A percentile compares a stretch with the other conserved stretches of the same genome.
phyloP scores from a whole-genome alignment of 1,284 basidiomycete genomes.

The Trametes pubescens region DNA sequence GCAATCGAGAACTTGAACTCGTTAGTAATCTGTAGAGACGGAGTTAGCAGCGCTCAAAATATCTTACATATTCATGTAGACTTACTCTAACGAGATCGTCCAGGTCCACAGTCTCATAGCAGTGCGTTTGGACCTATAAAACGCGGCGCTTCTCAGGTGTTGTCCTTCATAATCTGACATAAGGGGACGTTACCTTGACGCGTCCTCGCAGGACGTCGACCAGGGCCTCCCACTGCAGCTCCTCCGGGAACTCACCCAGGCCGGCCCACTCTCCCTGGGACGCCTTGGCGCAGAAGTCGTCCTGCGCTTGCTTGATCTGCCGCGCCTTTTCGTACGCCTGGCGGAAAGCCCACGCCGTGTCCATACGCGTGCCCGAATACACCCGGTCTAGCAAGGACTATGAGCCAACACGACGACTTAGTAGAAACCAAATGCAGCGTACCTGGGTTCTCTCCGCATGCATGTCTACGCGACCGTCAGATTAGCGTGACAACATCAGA shows the following conservation, averaged over 20 bases:
- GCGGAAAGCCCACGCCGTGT: constrained; percentile 68
- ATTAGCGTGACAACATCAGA: not conserved
- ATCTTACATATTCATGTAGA: not conserved
- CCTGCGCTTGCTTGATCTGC: constrained; percentile 78
- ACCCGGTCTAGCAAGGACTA: constrained; percentile 31
- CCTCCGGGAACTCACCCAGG: constrained; percentile 76
- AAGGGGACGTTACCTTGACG: constrained; percentile 58
- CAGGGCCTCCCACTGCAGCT: constrained; percentile 85
- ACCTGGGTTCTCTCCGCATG: constrained; percentile 48
- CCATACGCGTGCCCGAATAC: constrained; percentile 62
- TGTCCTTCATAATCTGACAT: not conserved
- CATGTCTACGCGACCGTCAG: constrained; percentile 26
- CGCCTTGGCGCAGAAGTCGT: constrained; percentile 73
- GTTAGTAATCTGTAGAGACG: constrained; percentile 59
- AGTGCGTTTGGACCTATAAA: constrained; percentile 77
- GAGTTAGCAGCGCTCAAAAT: not conserved
- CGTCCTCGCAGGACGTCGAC: constrained; percentile 88
- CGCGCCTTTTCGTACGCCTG: constrained; percentile 75
- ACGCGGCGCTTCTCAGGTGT: not conserved
- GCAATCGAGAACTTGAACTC: constrained; percentile 86
- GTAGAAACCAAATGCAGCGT: not conserved
- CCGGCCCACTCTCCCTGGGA: constrained; percentile 64
- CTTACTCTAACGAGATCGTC: constrained; percentile 68
- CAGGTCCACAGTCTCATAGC: constrained; percentile 52
- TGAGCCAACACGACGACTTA: not conserved